Base-by-base conservation (phyloP, 345 rosid species). In the Kernera saxatilis region DNA sequence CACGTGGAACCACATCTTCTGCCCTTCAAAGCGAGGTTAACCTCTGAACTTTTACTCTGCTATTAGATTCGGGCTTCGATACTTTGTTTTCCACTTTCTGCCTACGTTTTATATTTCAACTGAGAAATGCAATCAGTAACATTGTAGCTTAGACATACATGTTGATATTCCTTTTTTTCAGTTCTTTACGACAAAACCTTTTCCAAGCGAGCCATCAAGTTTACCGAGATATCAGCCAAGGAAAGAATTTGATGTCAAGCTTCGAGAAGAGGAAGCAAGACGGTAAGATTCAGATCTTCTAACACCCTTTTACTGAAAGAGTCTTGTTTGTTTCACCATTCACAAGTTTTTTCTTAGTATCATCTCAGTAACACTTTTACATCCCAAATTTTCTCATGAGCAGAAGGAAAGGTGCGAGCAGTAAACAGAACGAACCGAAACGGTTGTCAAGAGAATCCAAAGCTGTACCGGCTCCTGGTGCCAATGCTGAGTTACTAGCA, bases 21-120 rank as follows among this genome's bases (percentile, higher is more conserved):
- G 89, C 92, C 61, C 87, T 87, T 63, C 73, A 78, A 58, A 83
- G 81, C 77, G 85, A 85, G 89, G 92, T 87, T 74, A 37, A 53
- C 2, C 2, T 23, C 22, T 37, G n/a, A 62, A 35, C 22, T 53
- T 69, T 43, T 41, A n/a, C 12, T 25, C 19, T 45, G 11, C 41
- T n/a, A 63, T 32, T 17, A 41, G 50, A 71, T 40, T 40, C 0
- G 1, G 25, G 33, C 53, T 50, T 71, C 19, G 5, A 40, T 18
- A 27, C 36, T n/a, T 8, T 3, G n/a, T 18, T 30, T 35, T 35
- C 11, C 21, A 45, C 22, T 8, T 11, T 35, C 14, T 11, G 57
- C 14, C 29, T 21, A 23, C 6, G 15, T 17, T 29, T 10, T 3
- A 4, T 14, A 14, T 8, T 14, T 48, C 3, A 33, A 0, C 1